Evolutionary conservation across 2,329 filamentous ascomycete genomes (phyloP).

Genomic region (Thielaviopsis punctulata): DNA sequence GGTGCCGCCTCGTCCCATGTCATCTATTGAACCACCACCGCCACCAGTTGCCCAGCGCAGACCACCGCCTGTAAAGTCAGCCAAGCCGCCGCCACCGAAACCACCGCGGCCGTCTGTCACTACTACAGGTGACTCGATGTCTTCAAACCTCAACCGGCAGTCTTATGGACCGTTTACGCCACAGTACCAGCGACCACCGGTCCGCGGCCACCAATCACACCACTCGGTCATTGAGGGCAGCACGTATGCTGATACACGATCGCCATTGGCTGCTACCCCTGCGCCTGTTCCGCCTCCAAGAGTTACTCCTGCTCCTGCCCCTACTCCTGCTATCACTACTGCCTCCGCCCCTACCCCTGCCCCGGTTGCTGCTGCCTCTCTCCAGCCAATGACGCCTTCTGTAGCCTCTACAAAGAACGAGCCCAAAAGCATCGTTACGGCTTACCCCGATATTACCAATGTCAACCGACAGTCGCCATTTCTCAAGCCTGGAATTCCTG

Average conservation of each 20-base stretch:
- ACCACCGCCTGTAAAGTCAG: slow-evolving; percentile 2
- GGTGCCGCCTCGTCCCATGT: slow-evolving; percentile 1
- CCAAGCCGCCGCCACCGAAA: slow-evolving; percentile 9
- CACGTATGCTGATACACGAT: slow-evolving; percentile 3
- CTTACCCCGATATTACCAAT: slow-evolving; percentile 71
- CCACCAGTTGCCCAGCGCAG: slow-evolving; percentile 7
- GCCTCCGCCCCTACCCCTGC: slow-evolving; percentile 10
- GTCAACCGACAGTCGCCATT: slow-evolving; percentile 71
- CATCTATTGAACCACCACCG: slow-evolving; percentile 7
- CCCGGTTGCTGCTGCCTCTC: slow-evolving; percentile 14
- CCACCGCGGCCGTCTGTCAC: slow-evolving; percentile 5
- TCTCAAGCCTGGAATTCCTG: slow-evolving; percentile 51
- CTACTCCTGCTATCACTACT: slow-evolving; percentile 13
- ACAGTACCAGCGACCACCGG: slow-evolving; percentile 6
- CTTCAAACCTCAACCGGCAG: not conserved
- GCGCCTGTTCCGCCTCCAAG: slow-evolving; percentile 6
- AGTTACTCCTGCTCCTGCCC: slow-evolving; percentile 13
- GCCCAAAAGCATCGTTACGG: slow-evolving; percentile 32
- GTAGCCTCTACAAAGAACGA: slow-evolving; percentile 20
- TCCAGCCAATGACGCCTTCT: not conserved
- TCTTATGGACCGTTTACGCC: slow-evolving; percentile 4
- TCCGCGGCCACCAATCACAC: slow-evolving; percentile 9
- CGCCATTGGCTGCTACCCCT: not conserved
- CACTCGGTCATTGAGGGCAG: slow-evolving; percentile 7
- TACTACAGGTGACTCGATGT: slow-evolving; percentile 2